A percentile compares a stretch with the other conserved stretches of the same genome.
Conservation (phyloP, 257 asterid genomes). For the Fraxinus americana region DNA sequence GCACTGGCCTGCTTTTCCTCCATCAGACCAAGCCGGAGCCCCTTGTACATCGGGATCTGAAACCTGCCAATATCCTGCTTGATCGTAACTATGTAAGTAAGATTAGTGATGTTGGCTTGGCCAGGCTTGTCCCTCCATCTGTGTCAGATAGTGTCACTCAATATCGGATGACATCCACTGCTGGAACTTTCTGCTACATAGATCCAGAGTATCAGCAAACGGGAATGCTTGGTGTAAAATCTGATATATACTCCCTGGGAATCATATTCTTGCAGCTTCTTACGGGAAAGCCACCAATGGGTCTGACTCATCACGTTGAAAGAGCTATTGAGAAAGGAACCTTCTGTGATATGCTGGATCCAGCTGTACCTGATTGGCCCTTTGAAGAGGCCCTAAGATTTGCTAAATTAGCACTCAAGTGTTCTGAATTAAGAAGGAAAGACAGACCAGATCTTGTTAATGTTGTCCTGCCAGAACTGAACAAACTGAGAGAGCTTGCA, state of each 20-base stretch:
- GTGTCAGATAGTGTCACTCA: constrained; percentile 84
- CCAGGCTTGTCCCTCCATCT: constrained; percentile 91
- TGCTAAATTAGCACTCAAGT: constrained; percentile 63
- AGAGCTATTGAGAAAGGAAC: constrained; percentile 70
- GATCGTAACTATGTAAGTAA: constrained; percentile 86
- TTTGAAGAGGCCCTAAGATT: constrained; percentile 64
- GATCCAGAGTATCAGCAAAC: constrained; percentile 98
- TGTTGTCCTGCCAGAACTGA: constrained; percentile 67
- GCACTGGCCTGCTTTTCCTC: constrained; percentile 81
- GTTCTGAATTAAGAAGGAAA: constrained; percentile 81
- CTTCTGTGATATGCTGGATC: constrained; percentile 67
- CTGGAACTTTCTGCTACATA: constrained; percentile 95
- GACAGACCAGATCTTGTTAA: constrained; percentile 91
- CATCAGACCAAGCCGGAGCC: constrained; percentile 98
- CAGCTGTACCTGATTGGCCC: constrained; percentile 75
- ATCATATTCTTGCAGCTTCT: constrained; percentile 77
- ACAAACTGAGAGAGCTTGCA: constrained; percentile 59
- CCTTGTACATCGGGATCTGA: constrained; percentile 83
- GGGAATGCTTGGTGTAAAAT: constrained; percentile 95
- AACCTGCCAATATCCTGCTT: constrained; percentile 82
- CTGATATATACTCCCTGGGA: constrained; percentile 86
- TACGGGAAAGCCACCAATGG: constrained; percentile 84
- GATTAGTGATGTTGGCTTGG: constrained; percentile 89
- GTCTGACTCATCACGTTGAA: constrained; percentile 74
- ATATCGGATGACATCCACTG: constrained; percentile 88